Evolutionary conservation across 257 asterid species (phyloP).

Genomic region (Cynanchum wilfordii): DNA sequence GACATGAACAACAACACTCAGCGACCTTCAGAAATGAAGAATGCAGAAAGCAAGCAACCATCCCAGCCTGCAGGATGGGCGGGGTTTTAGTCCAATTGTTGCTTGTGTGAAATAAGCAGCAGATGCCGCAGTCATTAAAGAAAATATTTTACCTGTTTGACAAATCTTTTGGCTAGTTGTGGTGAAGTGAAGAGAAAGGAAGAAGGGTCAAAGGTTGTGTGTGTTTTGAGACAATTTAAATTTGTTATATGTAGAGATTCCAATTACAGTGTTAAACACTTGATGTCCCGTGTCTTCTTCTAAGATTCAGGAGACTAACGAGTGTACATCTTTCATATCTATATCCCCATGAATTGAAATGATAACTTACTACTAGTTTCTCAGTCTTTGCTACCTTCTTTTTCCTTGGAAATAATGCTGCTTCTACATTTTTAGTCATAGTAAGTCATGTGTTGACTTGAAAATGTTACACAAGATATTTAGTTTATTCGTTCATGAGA

Average conservation of each 20-base stretch:
- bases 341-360: background rate
- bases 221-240: conserved; percentile 8
- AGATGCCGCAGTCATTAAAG: background rate
- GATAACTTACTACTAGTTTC: background rate
- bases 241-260: conserved; percentile 10
- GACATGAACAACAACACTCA: conserved; percentile 39
- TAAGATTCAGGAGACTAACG: conserved; percentile 1
- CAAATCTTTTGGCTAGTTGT: background rate
- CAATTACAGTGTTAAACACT: conserved; percentile 5
- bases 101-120: background rate
- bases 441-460: too few species aligned
- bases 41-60: conserved; percentile 40
- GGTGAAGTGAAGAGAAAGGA: background rate
- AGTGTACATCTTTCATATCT: background rate
- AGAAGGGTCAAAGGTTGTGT: background rate
- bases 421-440: too few species aligned
- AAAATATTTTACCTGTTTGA: background rate
- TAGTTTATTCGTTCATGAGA: too few species aligned
- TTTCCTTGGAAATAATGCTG: too few species aligned
- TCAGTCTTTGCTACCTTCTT: background rate
- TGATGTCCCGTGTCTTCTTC: conserved; percentile 1
- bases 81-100: conserved; percentile 44
- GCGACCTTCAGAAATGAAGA: conserved; percentile 49
- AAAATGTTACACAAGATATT: too few species aligned
- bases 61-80: conserved; percentile 99